Base-by-base conservation (phyloP, 2,329 filamentous ascomycete genomes). In the Phialemonium atrogriseum region DNA sequence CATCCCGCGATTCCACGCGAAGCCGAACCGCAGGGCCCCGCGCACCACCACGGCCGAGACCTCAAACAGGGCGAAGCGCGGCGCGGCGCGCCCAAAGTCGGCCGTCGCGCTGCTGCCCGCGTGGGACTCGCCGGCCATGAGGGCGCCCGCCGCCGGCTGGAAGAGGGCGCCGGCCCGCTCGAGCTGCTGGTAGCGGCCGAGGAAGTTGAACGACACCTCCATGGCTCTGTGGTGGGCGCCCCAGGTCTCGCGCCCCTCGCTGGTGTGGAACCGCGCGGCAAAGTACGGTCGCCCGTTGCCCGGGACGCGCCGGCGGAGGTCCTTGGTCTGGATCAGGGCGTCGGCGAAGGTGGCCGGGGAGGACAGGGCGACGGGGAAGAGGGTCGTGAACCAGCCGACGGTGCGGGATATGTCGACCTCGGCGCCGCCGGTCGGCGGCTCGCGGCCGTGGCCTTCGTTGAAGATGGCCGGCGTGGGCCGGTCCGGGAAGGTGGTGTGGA, bases 201-300 rank as follows among this genome's bases (percentile, higher is more conserved):
- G 50, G 36, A 66, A 71, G 42, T 71, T 70, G 50, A 71, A 68
- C 0, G 62, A 46, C 2, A 71, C 38, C 40, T 72, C 68, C 37
- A 64, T 55, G 1, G 51, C 44, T n/a, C 43, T 45, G 38, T 66
- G 56, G 2, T 50, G 37, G 1, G 38, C 33, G 33, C 26, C 52
- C 37, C 10, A 40, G 23, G 22, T 7, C 14, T 30, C 18, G 4
- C 19, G 40, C 2, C 52, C 52, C 2, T 47, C 43, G 14, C 43
- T 33, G 21, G 41, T 55, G 28, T 56, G 45, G 30, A 52, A 51
- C 5, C 50, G 48, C 3, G 48, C 47, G 1, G 56, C 51, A 38
- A 64, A 64, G 38, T 62, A 62, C 1, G 50, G 44, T 21, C 48
- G 43, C 1, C 59, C 60, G 32, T 62, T 59, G 12, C 43, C 44